phyloP scores from a whole-genome alignment of 805 yeast species.

The Zygosaccharomyces pseudorouxii region DNA sequence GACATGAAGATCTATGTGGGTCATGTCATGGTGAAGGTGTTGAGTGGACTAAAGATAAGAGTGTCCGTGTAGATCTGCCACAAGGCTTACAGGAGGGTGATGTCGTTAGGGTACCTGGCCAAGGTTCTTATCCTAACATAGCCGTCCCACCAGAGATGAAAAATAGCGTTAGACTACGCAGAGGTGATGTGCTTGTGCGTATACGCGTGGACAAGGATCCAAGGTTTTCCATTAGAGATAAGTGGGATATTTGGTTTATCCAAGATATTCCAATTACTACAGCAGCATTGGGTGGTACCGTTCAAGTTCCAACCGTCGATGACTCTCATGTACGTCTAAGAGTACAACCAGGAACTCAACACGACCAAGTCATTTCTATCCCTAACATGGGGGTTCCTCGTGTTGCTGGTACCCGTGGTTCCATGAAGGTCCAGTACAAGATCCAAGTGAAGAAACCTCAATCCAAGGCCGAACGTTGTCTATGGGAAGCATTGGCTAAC shows the following conservation, averaged over 20 bases:
- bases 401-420: slow-evolving; percentile 61
- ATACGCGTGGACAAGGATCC: slow-evolving; percentile 74
- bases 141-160: slow-evolving; percentile 53
- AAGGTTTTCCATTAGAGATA: slow-evolving; percentile 59
- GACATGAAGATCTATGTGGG: slow-evolving; percentile 62
- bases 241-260: slow-evolving; percentile 55
- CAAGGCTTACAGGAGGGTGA: slow-evolving; percentile 86
- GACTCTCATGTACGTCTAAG: slow-evolving; percentile 72
- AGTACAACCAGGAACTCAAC: slow-evolving; percentile 80
- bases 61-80: slow-evolving; percentile 81
- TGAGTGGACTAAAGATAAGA: slow-evolving; percentile 49
- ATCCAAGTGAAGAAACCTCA: slow-evolving; percentile 70
- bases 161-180: slow-evolving; percentile 53
- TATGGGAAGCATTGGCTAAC: slow-evolving; percentile 92
- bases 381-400: slow-evolving; percentile 87
- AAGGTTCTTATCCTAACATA: slow-evolving; percentile 84
- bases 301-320: slow-evolving; percentile 85
- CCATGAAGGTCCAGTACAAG: slow-evolving; percentile 66
- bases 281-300: slow-evolving; percentile 90
- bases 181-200: slow-evolving; percentile 86
- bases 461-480: slow-evolving; percentile 78
- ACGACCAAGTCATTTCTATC: slow-evolving; percentile 66
- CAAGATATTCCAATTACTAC: slow-evolving; percentile 86
- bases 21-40: slow-evolving; percentile 92
- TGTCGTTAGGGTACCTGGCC: slow-evolving; percentile 75